phyloP scores from a whole-genome alignment of 169 alveolate genomes.

The Plasmodium fragile region DNA sequence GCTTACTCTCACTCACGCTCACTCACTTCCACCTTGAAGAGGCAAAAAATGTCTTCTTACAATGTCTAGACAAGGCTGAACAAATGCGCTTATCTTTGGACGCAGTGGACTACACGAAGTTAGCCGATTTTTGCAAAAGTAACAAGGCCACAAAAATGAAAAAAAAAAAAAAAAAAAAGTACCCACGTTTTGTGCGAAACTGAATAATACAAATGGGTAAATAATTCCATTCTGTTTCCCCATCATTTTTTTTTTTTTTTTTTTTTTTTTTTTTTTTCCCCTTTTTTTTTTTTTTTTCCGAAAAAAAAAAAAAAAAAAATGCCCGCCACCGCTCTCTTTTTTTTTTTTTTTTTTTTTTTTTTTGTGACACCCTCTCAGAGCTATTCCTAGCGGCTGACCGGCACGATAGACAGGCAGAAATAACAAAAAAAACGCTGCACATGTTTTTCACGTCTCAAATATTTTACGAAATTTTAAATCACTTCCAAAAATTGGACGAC shows the following conservation, averaged over 20 bases:
- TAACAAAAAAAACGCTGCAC: constrained; percentile 65
- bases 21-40: constrained; percentile 16
- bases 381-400: constrained; percentile 64
- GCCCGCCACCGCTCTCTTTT: neutral
- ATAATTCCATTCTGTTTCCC: neutral
- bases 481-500: constrained; percentile 37
- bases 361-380: constrained; percentile 6
- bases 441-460: constrained; percentile 73
- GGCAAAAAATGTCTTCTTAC: constrained; percentile 38
- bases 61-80: constrained; percentile 63
- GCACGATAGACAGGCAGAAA: constrained; percentile 35
- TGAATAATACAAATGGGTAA: neutral
- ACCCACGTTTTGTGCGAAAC: neutral
- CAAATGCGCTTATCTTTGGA: constrained; percentile 25
- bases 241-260: neutral
- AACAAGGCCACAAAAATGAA: neutral
- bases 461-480: constrained; percentile 76
- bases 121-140: constrained; percentile 68
- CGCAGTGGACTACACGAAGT: constrained; percentile 27
- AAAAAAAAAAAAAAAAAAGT: neutral
- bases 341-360: neutral
- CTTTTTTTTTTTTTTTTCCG: too few relatives aligned
- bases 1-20: neutral
- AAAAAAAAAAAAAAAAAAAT: too few relatives aligned
- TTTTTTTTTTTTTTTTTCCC: neutral